Conservation (phyloP, 2,329 filamentous ascomycete genomes). For the Akanthomyces lecanii region DNA sequence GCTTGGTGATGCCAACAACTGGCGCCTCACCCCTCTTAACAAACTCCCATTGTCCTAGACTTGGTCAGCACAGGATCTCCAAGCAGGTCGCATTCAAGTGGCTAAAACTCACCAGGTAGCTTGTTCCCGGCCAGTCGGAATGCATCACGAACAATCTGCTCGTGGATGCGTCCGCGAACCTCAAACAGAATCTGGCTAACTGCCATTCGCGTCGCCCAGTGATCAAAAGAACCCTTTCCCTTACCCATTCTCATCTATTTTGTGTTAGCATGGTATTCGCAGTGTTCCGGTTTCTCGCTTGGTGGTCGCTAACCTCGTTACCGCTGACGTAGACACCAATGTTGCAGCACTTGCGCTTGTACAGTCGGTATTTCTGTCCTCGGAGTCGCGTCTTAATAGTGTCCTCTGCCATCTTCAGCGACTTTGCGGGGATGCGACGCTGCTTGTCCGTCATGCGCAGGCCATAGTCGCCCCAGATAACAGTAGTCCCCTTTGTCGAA, state of each 20-base stretch:
- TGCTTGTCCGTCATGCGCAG: conserved; percentile 91
- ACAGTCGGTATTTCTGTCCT: conserved; percentile 88
- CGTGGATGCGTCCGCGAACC: conserved; percentile 85
- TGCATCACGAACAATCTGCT: conserved; percentile 89
- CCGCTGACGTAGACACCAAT: conserved; percentile 94
- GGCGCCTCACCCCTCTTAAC: conserved; percentile 88
- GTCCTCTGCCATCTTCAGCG: conserved; percentile 87
- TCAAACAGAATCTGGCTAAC: conserved; percentile 93
- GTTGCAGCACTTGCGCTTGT: conserved; percentile 86
- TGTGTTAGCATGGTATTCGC: conserved; percentile 10
- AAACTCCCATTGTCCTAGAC: conserved; percentile 77
- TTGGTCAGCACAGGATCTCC: conserved; percentile 20
- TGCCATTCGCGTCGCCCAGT: conserved; percentile 86
- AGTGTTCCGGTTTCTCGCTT: conserved; percentile 2
- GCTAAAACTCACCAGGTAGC: conserved; percentile 66
- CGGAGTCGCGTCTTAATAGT: conserved; percentile 85
- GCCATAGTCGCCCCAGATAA: conserved; percentile 95
- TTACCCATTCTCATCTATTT: conserved; percentile 90
- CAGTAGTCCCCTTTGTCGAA: conserved; percentile 85
- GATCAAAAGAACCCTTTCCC: conserved; percentile 95
- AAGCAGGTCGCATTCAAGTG: not conserved
- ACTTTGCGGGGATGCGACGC: conserved; percentile 78
- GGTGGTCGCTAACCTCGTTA: conserved; percentile 70
- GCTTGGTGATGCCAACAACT: conserved; percentile 87
- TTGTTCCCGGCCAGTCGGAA: conserved; percentile 94